These are phyloP conservation scores for Chloranthus sessilifolius DNA, from an alignment of 164 flowering plant genomes.

Conservation along the genomic window DNA sequence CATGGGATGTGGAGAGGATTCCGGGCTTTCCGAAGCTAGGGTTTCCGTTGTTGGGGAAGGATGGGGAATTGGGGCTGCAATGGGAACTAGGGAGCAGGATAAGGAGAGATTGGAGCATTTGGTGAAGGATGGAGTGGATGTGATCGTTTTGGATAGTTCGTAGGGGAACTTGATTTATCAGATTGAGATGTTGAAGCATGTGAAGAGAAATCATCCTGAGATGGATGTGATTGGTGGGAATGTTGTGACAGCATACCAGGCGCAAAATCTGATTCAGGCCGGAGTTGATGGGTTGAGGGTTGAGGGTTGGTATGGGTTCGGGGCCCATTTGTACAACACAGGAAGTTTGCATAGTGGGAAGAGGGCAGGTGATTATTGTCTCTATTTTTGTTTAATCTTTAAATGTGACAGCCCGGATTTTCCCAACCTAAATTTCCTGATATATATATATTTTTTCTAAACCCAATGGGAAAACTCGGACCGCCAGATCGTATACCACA, in stretches of 20 bases:
- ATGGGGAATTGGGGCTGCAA: conserved; percentile 78
- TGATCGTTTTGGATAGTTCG: conserved; percentile 82
- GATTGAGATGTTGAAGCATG: conserved; percentile 81
- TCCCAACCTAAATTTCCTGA: too few species aligned
- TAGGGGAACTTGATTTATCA: conserved; percentile 91
- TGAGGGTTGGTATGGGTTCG: conserved; percentile 98
- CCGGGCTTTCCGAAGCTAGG: conserved; percentile 53
- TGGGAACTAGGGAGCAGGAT: conserved; percentile 82
- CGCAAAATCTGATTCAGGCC: conserved; percentile 78
- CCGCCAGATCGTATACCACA: too few species aligned
- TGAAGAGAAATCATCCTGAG: conserved; percentile 54
- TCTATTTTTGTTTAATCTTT: too few species aligned
- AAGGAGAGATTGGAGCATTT: conserved; percentile 80
- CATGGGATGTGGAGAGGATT: conserved; percentile 61
- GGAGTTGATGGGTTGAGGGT: conserved; percentile 84
- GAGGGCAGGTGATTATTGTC: conserved; percentile 67
- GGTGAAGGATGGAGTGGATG: conserved; percentile 79
- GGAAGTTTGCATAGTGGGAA: conserved; percentile 92
- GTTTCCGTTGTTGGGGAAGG: conserved; percentile 53
- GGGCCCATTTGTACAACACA: conserved; percentile 97
- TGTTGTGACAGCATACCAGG: conserved; percentile 76
- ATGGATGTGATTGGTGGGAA: conserved; percentile 92
- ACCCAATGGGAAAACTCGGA: too few species aligned
- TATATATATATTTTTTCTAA: too few species aligned
- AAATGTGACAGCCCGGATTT: too few species aligned